Evolutionary conservation across 805 yeast species (phyloP), one percentile per base, ranked within the genome.

Genomic region (Candida mattraensis): DNA sequence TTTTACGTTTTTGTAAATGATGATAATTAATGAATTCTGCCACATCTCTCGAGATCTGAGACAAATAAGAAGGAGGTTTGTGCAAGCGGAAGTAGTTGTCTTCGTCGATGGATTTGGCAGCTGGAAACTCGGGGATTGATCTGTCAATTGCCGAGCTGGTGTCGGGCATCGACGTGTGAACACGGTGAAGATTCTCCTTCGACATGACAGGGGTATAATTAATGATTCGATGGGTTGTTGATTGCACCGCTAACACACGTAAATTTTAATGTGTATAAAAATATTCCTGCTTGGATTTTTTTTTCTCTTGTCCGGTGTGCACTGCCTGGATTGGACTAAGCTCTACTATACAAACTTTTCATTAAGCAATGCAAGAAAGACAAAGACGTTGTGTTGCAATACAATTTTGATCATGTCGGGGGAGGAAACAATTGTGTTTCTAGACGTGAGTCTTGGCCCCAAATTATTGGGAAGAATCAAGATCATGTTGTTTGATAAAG

Each of bases 141-240:
- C 96, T 70, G 58, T 89, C 95, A 28, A 91, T 85, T 10, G 97
- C 97, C 4, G 82, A 59, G 1, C 62, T 65, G 0, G 85, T 54
- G 15, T 78, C 83, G 0, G 95, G 94, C 12, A 75, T 72, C 1
- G 89, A 78, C 0, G 95, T 86, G 44, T 74, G 79, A 19, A 71
- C 60, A n/a, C 60, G 44, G 3, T 42, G 26, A 8, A 39, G 30
- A 14, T 35, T 19, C 11, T 52, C 50, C n/a, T 52, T 44, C 11
- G 45, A 20, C 7, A 7, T 22, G 18, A 11, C 27, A 28, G 21
- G 28, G 12, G 21, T 14, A 12, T 30, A 15, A n/a, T 30, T 30
- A 7, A 14, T 5, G 12, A 17, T 21, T 6, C 9, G 19, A 11
- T n/a, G 28, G 7, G 7, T 6, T 19, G 15, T 30, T 14, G 22